Percentiles rank a stretch among this genome's conserved stretches.
phyloP scores from a whole-genome alignment of 1,139 yeast genomes.

The Eremothecium coryli region DNA sequence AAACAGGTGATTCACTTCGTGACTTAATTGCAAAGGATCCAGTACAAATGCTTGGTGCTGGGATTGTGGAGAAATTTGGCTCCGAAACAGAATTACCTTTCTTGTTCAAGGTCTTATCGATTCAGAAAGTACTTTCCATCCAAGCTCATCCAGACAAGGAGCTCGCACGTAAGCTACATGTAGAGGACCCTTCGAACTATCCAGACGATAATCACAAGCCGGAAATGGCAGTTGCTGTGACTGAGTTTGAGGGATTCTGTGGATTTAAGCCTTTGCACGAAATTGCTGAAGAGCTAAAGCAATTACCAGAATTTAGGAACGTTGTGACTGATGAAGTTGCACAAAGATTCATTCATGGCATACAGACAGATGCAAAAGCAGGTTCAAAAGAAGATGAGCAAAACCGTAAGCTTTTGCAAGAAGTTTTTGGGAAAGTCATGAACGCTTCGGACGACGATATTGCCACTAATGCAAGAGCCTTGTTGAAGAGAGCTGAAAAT shows the following conservation, averaged over 20 bases:
- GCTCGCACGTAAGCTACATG: constrained; percentile 67
- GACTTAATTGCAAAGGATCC: constrained; percentile 58
- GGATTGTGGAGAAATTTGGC: constrained; percentile 59
- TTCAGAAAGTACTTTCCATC: constrained; percentile 83
- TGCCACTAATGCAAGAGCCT: constrained; percentile 43
- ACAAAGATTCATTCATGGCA: constrained; percentile 42
- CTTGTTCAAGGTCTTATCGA: constrained; percentile 85
- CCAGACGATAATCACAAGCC: constrained; percentile 99
- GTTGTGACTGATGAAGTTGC: constrained; percentile 59
- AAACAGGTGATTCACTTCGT: constrained; percentile 48
- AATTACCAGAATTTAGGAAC: constrained; percentile 65
- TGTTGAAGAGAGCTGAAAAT: constrained; percentile 52
- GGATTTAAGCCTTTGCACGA: constrained; percentile 89
- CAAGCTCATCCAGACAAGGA: constrained; percentile 97
- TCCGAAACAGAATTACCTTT: constrained; percentile 71
- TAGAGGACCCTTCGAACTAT: constrained; percentile 80
- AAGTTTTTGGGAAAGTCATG: constrained; percentile 76
- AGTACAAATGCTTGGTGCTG: constrained; percentile 45
- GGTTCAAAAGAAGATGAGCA: constrained; percentile 41
- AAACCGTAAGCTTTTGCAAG: constrained; percentile 60
- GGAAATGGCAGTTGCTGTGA: constrained; percentile 96
- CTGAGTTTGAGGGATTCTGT: constrained; percentile 94
- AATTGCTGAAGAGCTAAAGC: constrained; percentile 54
- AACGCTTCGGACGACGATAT: constrained; percentile 54
- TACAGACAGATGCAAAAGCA: constrained; percentile 38